These are phyloP conservation scores for Torulaspora pretoriensis DNA, from an alignment of 1,139 yeast species.

Conservation along the genomic window DNA sequence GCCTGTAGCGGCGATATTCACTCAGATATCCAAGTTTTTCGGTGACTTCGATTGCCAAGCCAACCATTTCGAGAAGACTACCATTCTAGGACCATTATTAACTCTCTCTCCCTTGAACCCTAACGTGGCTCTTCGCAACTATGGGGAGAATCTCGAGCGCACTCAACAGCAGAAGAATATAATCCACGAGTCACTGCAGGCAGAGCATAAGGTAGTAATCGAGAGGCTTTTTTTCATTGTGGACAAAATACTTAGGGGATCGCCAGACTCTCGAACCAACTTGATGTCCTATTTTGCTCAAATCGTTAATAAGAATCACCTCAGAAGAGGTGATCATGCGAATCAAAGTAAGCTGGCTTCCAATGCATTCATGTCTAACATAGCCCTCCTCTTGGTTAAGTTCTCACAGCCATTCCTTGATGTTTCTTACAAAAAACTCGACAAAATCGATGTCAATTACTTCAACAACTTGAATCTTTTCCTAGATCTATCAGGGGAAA, in stretches of 20 bases:
- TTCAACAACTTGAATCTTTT: slow-evolving; percentile 45
- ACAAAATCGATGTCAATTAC: slow-evolving; percentile 70
- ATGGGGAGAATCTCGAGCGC: slow-evolving; percentile 41
- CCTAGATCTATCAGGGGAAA: slow-evolving; percentile 70
- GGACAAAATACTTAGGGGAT: slow-evolving; percentile 75
- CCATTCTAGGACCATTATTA: slow-evolving; percentile 75
- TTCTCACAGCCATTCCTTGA: slow-evolving; percentile 84
- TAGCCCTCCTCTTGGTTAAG: slow-evolving; percentile 60
- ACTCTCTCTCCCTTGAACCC: slow-evolving; percentile 68
- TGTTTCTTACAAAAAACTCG: slow-evolving; percentile 58
- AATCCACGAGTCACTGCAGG: slow-evolving; percentile 53
- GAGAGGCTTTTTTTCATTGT: slow-evolving; percentile 63
- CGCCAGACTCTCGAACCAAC: slow-evolving; percentile 56
- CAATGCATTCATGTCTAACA: slow-evolving; percentile 80
- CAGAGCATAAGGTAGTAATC: slow-evolving; percentile 53
- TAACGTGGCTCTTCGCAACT: slow-evolving; percentile 46
- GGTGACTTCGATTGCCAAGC: slow-evolving; percentile 39
- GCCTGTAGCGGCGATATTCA: slow-evolving; percentile 56
- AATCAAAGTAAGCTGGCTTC: slow-evolving; percentile 62
- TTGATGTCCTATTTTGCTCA: slow-evolving; percentile 66
- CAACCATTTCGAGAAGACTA: slow-evolving; percentile 52
- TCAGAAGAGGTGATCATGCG: slow-evolving; percentile 83
- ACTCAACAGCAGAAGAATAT: slow-evolving; percentile 41
- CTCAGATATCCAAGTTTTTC: slow-evolving; percentile 54
- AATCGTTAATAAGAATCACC: slow-evolving; percentile 73